A percentile compares a stretch with the other conserved stretches of the same genome.
phyloP scores from a whole-genome alignment of 2,329 filamentous ascomycete genomes.

The Aspergillus persii region DNA sequence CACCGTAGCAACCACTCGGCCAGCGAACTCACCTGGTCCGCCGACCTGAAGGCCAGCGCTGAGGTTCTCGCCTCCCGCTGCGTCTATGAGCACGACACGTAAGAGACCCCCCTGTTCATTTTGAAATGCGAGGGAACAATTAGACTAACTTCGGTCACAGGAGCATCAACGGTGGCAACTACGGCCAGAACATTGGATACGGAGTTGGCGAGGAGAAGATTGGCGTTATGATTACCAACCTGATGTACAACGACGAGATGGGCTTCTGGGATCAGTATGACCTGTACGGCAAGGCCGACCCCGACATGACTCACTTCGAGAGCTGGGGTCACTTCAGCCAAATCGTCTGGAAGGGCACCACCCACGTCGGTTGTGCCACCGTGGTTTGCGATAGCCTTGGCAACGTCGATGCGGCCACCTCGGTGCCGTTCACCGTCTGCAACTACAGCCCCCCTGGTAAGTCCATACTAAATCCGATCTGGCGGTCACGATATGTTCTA shows the following conservation, averaged over 20 bases:
- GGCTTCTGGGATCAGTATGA: conserved; percentile 48
- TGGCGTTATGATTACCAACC: conserved; percentile 68
- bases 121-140: not conserved
- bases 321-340: conserved; percentile 74
- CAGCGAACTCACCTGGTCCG: conserved; percentile 63
- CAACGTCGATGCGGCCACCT: conserved; percentile 40
- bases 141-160: conserved; percentile 14
- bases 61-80: conserved; percentile 63
- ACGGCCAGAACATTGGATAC: conserved; percentile 91
- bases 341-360: conserved; percentile 67
- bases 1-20: conserved; percentile 82
- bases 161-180: conserved; percentile 59
- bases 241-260: conserved; percentile 87
- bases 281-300: conserved; percentile 59
- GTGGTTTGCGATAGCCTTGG: conserved; percentile 45
- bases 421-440: conserved; percentile 78
- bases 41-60: conserved; percentile 63
- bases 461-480: conserved; percentile 25
- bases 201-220: conserved; percentile 58
- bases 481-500: conserved; percentile 22
- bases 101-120: conserved; percentile 26
- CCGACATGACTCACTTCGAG: conserved; percentile 62
- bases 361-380: conserved; percentile 61
- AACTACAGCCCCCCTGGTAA: conserved; percentile 77
- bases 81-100: conserved; percentile 74